Percentiles rank a stretch among this genome's conserved stretches.
Conservation (phyloP, 2,329 filamentous ascomycete species). For the Bipolaris sorokiniana region DNA sequence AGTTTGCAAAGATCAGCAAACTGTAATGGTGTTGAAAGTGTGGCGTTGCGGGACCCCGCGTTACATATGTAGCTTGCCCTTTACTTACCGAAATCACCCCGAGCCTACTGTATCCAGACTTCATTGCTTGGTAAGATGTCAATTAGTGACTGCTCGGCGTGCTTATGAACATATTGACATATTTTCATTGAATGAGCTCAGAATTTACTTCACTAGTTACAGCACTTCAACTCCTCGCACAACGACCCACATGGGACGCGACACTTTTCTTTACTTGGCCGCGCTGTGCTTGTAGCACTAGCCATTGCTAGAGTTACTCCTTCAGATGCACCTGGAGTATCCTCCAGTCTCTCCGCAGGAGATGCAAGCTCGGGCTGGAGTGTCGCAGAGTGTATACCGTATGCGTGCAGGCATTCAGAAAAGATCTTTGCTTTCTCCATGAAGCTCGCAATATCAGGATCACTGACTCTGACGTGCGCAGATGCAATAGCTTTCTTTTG, state of each 20-base stretch:
- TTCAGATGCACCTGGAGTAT: background rate
- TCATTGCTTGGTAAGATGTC: background rate
- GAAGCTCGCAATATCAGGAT: conserved; percentile 64
- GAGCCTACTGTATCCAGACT: background rate
- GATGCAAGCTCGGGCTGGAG: conserved; percentile 67
- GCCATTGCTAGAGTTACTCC: conserved; percentile 10
- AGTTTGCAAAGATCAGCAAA: background rate
- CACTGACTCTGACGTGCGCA: conserved; percentile 69
- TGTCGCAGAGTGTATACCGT: conserved; percentile 74
- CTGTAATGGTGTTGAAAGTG: conserved; percentile 6
- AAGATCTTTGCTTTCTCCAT: conserved; percentile 66
- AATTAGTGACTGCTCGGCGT: background rate
- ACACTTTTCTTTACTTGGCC: conserved; percentile 51
- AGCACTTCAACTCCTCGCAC: conserved; percentile 61
- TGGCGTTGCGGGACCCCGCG: conserved; percentile 10
- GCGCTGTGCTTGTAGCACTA: conserved; percentile 26
- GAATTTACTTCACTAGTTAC: conserved; percentile 15
- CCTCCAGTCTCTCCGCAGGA: background rate
- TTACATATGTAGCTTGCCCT: background rate
- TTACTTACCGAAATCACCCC: conserved; percentile 8
- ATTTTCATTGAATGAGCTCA: background rate
- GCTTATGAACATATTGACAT: background rate
- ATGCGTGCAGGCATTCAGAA: conserved; percentile 72
- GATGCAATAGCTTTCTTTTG: conserved; percentile 73
- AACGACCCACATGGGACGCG: conserved; percentile 60